Evolutionary conservation across 2,329 filamentous ascomycete genomes (phyloP), one percentile per base, ranked within the genome.

Genomic region (Rutstroemia sp.): DNA sequence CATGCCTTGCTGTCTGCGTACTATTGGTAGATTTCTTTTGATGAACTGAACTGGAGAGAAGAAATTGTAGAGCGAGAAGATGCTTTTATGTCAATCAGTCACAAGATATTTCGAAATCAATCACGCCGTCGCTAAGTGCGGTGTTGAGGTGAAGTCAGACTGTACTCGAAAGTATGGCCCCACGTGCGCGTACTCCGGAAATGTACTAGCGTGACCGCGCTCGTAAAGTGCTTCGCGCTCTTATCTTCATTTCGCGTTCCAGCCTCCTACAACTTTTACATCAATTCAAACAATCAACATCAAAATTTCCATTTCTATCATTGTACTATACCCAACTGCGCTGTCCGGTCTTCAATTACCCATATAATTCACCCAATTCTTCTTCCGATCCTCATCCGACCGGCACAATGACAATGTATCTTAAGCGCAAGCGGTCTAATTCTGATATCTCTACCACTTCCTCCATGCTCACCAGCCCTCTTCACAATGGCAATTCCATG

Each of bases 371-470:
- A n/a, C 18, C 16, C 3, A 19, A 19, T 18, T 42, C 16, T n/a
- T 42, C 39, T 19, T 7, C 3, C 18, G 6, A 42, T 42, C 16
- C 39, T 42, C 39, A 34, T 34, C 30, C 30, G 30, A 34, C 30
- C 30, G 10, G 30, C 30, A 49, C 5, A 54, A 27, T 6, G 27
- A 56, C 21, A 16, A 82, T 81, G 79, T 68, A 76, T 25, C 72
- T 83, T 66, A 86, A 86, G 69, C 81, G 83, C 70, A 86, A 86
- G 74, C 78, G 81, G 45, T 85, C 82, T 63, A 75, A 78, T 55
- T 80, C 79, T 21, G 80, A 83, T 67, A 72, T 83, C 58, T 78
- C 76, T 49, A 71, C 74, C 38, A 74, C 74, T 38, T 75, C 74
- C 51, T 70, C 71, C 58, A 72, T 72, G 6, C 70, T 78, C 9